phyloP scores from a whole-genome alignment of 169 alveolate genomes.

The Amoebophrya sp. region DNA sequence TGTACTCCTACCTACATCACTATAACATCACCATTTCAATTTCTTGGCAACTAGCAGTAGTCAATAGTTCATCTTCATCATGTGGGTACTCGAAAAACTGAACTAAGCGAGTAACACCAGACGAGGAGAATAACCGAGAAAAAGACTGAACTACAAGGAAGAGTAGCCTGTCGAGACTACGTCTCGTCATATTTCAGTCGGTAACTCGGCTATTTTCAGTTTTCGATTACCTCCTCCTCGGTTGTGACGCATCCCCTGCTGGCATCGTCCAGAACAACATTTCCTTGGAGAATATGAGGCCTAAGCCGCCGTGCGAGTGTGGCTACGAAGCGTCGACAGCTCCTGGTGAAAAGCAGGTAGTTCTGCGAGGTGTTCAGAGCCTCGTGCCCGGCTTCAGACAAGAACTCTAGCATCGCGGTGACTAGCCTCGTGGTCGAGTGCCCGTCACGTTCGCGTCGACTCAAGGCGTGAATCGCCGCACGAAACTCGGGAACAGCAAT shows the following conservation, averaged over 20 bases:
- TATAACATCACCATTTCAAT: not conserved
- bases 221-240: not conserved
- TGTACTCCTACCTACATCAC: not conserved
- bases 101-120: not conserved
- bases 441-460: not conserved
- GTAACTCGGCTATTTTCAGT: no score
- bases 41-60: not conserved
- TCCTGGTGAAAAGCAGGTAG: not conserved
- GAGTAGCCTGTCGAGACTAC: no score
- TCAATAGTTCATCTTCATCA: not conserved
- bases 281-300: not conserved
- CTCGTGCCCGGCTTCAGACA: not conserved
- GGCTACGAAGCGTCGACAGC: not conserved
- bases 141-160: no score
- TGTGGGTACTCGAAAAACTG: not conserved
- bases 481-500: not conserved
- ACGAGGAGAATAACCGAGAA: no score
- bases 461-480: not conserved
- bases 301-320: not conserved
- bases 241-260: not conserved
- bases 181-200: no score
- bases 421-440: not conserved
- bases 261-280: not conserved
- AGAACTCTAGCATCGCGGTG: not conserved
- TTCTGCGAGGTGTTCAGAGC: not conserved